Evolutionary conservation across 2,329 filamentous ascomycete species (phyloP).

Genomic region (Cladosporium sp.): DNA sequence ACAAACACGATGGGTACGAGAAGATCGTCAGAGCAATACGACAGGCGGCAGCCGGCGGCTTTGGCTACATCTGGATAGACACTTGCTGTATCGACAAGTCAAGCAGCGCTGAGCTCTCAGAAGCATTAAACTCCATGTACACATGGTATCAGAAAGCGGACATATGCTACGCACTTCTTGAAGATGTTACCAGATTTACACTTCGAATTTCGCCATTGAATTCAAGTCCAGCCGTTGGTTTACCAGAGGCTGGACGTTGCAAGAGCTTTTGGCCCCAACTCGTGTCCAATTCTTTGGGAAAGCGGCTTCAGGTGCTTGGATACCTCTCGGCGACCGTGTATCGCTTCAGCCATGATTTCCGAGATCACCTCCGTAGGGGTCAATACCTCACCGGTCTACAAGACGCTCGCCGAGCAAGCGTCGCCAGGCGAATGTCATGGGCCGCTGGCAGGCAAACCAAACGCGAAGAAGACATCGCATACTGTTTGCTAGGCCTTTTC

Average conservation of each 20-base stretch:
- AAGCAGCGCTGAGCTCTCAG: constrained; percentile 30
- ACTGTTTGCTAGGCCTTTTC: constrained; percentile 20
- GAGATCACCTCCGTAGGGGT: not conserved
- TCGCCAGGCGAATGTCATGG: constrained; percentile 18
- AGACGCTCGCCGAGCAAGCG: not conserved
- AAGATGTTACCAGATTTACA: constrained; percentile 18
- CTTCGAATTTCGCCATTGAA: not conserved
- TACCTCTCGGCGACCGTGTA: not conserved
- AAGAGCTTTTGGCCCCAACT: constrained; percentile 2
- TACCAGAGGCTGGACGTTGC: constrained; percentile 4
- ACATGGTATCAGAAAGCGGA: constrained; percentile 30
- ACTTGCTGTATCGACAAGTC: constrained; percentile 36
- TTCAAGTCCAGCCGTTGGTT: not conserved
- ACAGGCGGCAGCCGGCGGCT: constrained; percentile 21
- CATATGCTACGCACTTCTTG: constrained; percentile 33
- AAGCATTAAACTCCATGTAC: constrained; percentile 25
- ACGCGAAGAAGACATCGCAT: constrained; percentile 20
- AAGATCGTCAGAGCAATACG: constrained; percentile 25
- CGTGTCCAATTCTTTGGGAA: not conserved
- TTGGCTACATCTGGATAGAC: constrained; percentile 33
- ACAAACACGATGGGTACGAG: constrained; percentile 16
- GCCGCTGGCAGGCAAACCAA: constrained; percentile 16
- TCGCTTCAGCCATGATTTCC: not conserved
- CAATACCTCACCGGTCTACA: not conserved
- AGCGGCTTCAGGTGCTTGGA: not conserved